Conservation (phyloP, 257 asterid species). For the Eucommia ulmoides region DNA sequence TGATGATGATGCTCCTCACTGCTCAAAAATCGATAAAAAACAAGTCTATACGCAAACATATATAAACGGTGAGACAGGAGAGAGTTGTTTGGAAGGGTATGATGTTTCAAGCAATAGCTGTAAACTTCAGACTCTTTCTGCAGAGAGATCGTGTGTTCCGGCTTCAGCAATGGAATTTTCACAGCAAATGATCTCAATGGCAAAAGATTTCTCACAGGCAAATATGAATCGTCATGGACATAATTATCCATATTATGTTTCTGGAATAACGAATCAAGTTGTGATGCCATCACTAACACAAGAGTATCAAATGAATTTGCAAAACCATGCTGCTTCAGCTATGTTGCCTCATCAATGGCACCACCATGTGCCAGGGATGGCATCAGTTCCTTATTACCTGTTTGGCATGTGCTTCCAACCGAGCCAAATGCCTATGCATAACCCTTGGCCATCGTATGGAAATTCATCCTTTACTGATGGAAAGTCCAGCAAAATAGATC, state of each 20-base stretch:
- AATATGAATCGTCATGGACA: slow-evolving; percentile 27
- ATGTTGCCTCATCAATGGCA: slow-evolving; percentile 48
- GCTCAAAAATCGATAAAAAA: slow-evolving; percentile 19
- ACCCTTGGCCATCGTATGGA: slow-evolving; percentile 50
- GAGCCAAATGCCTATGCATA: slow-evolving; percentile 51
- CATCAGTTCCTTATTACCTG: slow-evolving; percentile 57
- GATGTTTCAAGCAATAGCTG: slow-evolving; percentile 37
- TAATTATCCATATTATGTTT: slow-evolving; percentile 49
- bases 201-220: slow-evolving; percentile 31
- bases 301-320: slow-evolving; percentile 36
- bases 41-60: slow-evolving; percentile 18
- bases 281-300: slow-evolving; percentile 31
- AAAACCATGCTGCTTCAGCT: slow-evolving; percentile 35
- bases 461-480: slow-evolving; percentile 31
- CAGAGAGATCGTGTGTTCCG: slow-evolving; percentile 42
- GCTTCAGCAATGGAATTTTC: slow-evolving; percentile 41
- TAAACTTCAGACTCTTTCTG: slow-evolving; percentile 29
- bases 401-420: slow-evolving; percentile 57
- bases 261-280: slow-evolving; percentile 58
- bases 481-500: slow-evolving; percentile 34
- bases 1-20: slow-evolving; percentile 22
- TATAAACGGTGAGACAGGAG: slow-evolving; percentile 18
- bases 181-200: slow-evolving; percentile 30
- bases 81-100: slow-evolving; percentile 24
- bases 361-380: slow-evolving; percentile 50